phyloP scores from a whole-genome alignment of 2,329 filamentous ascomycete genomes.

The Cryphonectria naterciae region DNA sequence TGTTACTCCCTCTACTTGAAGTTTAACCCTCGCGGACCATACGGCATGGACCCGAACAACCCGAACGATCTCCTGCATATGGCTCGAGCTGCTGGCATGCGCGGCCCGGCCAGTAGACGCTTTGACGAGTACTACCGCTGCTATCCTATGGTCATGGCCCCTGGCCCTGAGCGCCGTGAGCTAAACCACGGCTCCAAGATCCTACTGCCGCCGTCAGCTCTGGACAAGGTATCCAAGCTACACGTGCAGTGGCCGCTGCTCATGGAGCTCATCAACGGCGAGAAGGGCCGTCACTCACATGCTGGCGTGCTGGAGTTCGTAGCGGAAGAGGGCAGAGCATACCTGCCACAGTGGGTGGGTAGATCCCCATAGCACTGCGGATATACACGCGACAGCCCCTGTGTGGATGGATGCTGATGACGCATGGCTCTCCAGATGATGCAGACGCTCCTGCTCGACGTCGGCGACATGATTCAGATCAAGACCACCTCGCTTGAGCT shows the following conservation, averaged over 20 bases:
- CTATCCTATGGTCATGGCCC: slow-evolving; percentile 94
- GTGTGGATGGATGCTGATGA: background rate
- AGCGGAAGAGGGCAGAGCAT: slow-evolving; percentile 94
- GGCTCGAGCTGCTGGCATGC: slow-evolving; percentile 47
- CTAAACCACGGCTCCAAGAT: slow-evolving; percentile 98
- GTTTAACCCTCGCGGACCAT: slow-evolving; percentile 42
- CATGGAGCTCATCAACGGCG: slow-evolving; percentile 92
- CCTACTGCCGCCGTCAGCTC: slow-evolving; percentile 90
- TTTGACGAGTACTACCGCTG: slow-evolving; percentile 99
- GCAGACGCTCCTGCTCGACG: slow-evolving; percentile 85
- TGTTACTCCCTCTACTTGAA: slow-evolving; percentile 30
- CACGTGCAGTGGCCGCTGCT: slow-evolving; percentile 98
- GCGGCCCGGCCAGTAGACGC: slow-evolving; percentile 64
- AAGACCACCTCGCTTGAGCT: slow-evolving; percentile 92
- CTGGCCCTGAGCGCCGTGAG: slow-evolving; percentile 83
- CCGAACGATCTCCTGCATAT: slow-evolving; percentile 55
- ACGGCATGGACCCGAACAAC: slow-evolving; percentile 51
- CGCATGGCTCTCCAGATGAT: slow-evolving; percentile 71
- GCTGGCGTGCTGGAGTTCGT: slow-evolving; percentile 97
- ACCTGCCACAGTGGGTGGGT: slow-evolving; percentile 90
- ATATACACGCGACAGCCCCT: background rate
- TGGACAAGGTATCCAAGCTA: slow-evolving; percentile 93
- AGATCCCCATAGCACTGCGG: background rate
- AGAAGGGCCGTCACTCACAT: slow-evolving; percentile 79
- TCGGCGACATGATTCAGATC: slow-evolving; percentile 92